Evolutionary conservation across 1,284 basidiomycete species (phyloP).

Genomic region (Rhodofomes roseus): DNA sequence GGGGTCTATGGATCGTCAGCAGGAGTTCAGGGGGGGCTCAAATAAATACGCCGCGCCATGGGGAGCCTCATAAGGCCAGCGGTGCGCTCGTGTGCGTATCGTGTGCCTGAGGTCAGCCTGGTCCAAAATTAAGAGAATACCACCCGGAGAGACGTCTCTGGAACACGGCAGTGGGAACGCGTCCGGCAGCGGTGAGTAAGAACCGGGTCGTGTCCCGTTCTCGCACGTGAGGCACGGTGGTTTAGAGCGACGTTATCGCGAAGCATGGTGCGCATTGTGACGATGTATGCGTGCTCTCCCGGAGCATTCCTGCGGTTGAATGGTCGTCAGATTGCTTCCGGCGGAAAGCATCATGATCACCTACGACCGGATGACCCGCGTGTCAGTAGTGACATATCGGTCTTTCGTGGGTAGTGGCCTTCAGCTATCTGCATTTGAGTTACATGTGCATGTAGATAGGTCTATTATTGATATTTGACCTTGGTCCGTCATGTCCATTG

Average conservation of each 20-base stretch:
- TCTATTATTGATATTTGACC: neutral
- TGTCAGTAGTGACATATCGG: neutral
- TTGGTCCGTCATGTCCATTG: neutral
- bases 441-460: neutral
- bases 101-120: neutral
- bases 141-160: neutral
- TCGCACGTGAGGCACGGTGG: neutral
- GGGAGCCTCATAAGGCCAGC: neutral
- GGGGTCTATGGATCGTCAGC: neutral
- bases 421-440: neutral
- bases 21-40: neutral
- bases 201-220: neutral
- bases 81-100: neutral
- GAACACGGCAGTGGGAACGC: neutral
- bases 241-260: neutral
- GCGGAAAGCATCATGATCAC: neutral
- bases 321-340: neutral
- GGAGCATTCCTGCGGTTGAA: neutral
- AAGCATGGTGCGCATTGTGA: neutral
- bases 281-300: neutral
- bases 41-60: neutral
- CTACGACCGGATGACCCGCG: neutral
- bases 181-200: neutral
- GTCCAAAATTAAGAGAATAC: neutral
- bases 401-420: neutral